Base-by-base conservation (phyloP, 1,139 yeast species). In the Petasospora fabianii region DNA sequence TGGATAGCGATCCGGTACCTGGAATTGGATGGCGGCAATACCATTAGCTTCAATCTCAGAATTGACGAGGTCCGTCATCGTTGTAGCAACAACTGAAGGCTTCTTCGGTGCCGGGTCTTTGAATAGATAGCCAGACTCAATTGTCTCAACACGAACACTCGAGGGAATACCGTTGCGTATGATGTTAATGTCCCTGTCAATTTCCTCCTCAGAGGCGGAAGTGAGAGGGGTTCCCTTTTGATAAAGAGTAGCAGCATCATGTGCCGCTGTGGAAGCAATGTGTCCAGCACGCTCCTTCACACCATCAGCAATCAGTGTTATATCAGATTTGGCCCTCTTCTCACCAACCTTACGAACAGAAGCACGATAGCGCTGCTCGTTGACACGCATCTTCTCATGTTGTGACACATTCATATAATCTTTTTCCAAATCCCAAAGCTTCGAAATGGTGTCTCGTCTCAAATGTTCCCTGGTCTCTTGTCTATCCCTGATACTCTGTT, bases 11-110 rank as follows among this genome's bases (percentile, higher is more conserved):
- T 24, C 14, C 5, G 34, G 38, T 12, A 35, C 14, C 19, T 42
- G 40, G 36, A 30, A 39, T 18, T 36, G 39, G 13, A 42, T 14
- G 5, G 27, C 40, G 7, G 34, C 41, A 3, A 34, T 17, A 1
- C 43, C 43, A 12, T 42, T 37, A n/a, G 42, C 46, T 34, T 49
- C 55, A 13, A 51, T 36, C 31, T 50, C 53, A 14, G 29, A 31
- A 30, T 52, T 52, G 7, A 53, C 55, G 9, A 53, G 31, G 32
- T 53, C 57, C 6, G 54, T 51, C 50, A 53, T 50, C 18, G 56
- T 53, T n/a, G 55, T 50, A 18, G 50, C 45, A 3, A 42, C 48
- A 1, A 24, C 27, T 10, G 38, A 18, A 1, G 20, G 30, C 20
- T 39, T 42, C 24, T 47, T 46, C 16, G 42, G 7, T 11, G 51